Percentiles rank a stretch among this genome's conserved stretches.
These are phyloP conservation scores for Mycena latifolia DNA, from an alignment of 768 basidiomycete species.

Conservation along the genomic window DNA sequence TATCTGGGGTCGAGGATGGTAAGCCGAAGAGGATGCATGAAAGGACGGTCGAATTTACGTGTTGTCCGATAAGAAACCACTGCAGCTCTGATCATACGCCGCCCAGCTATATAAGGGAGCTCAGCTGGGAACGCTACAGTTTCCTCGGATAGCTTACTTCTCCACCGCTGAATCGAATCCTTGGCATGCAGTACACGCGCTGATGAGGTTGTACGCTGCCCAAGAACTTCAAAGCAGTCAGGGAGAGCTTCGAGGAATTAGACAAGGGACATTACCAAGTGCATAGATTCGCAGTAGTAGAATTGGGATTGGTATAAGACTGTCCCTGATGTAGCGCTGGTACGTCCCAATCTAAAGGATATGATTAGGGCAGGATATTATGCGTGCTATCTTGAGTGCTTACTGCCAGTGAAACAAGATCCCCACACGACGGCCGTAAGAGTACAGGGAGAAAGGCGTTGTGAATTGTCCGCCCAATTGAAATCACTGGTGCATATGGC, in stretches of 20 bases:
- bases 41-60: constrained; percentile 30
- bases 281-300: constrained; percentile 44
- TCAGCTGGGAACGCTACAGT: not conserved
- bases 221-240: constrained; percentile 56
- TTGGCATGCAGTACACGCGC: constrained; percentile 66
- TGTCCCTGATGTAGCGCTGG: constrained; percentile 26
- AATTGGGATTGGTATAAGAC: constrained; percentile 42
- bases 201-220: constrained; percentile 67
- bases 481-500: constrained; percentile 46
- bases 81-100: constrained; percentile 34
- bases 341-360: constrained; percentile 46
- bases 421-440: constrained; percentile 51
- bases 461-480: constrained; percentile 51
- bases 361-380: not conserved
- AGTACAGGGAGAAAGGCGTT: constrained; percentile 49
- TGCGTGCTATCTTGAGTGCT: constrained; percentile 35
- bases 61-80: constrained; percentile 5
- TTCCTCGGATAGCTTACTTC: constrained; percentile 44
- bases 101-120: constrained; percentile 37
- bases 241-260: not conserved
- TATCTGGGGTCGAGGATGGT: constrained; percentile 41
- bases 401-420: constrained; percentile 52
- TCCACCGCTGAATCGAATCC: constrained; percentile 38
- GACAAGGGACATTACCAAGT: constrained; percentile 58
- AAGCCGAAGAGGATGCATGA: not conserved